phyloP scores from a whole-genome alignment of 148 eudicot genomes.

The Polygonum aviculare region DNA sequence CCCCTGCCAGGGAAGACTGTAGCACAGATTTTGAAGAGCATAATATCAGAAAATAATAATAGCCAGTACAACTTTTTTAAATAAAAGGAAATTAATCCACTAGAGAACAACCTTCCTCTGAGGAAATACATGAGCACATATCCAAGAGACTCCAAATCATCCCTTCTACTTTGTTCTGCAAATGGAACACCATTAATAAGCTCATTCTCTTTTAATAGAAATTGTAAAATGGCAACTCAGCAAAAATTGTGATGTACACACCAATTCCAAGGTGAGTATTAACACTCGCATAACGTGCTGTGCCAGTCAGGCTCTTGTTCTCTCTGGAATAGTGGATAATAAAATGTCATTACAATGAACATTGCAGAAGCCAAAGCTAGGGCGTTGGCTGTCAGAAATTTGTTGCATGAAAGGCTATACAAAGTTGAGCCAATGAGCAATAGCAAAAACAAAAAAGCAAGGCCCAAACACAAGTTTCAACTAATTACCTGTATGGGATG shows the following conservation, averaged over 20 bases:
- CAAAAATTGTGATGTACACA: conserved; percentile 20
- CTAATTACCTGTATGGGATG: conserved; percentile 68
- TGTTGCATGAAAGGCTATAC: neutral
- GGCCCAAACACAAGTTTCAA: neutral
- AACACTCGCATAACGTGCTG: conserved; percentile 81
- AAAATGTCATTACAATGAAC: neutral
- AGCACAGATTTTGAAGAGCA: conserved; percentile 15
- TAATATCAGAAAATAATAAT: conserved; percentile 9
- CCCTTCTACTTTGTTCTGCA: conserved; percentile 98
- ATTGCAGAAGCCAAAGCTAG: conserved; percentile 10
- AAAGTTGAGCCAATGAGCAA: neutral
- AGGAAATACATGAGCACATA: conserved; percentile 94
- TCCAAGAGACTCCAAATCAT: conserved; percentile 98
- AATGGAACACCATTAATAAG: neutral
- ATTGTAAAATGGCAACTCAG: neutral
- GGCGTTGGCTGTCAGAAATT: neutral
- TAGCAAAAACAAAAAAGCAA: neutral
- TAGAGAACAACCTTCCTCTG: conserved; percentile 69
- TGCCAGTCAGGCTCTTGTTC: conserved; percentile 73
- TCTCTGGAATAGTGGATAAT: conserved; percentile 32
- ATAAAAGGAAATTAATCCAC: neutral
- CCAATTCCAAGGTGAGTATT: conserved; percentile 75
- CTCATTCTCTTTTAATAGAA: neutral
- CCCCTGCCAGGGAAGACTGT: conserved; percentile 99
- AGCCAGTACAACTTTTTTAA: neutral